Conservation (phyloP, 108 stramenopile genomes). For the Cylindrotheca closterium region DNA sequence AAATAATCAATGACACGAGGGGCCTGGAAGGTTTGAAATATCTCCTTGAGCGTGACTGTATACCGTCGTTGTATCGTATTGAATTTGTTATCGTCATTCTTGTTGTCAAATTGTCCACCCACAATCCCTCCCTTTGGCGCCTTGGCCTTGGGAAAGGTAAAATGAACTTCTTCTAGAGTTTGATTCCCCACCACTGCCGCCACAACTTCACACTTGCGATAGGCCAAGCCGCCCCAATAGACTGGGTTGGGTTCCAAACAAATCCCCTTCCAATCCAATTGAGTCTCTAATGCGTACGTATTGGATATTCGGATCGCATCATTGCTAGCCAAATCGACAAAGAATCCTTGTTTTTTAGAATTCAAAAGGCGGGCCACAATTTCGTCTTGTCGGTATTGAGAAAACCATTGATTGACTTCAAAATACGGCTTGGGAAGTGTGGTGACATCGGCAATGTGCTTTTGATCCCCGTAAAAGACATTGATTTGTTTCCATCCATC, state of each 20-base stretch:
- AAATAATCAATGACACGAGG: conserved; percentile 62
- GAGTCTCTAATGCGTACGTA: conserved; percentile 47
- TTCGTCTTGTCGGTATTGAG: conserved; percentile 51
- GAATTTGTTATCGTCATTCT: conserved; percentile 4
- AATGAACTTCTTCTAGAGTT: conserved; percentile 42
- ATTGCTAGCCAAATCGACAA: conserved; percentile 65
- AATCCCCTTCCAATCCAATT: conserved; percentile 43
- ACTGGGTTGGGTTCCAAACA: conserved; percentile 52
- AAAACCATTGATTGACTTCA: conserved; percentile 36
- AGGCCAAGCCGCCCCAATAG: conserved; percentile 55
- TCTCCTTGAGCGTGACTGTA: conserved; percentile 43
- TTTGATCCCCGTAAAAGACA: conserved; percentile 41
- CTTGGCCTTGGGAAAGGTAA: conserved; percentile 27
- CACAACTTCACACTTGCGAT: conserved; percentile 43
- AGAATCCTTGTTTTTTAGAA: conserved; percentile 43
- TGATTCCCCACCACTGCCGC: conserved; percentile 46
- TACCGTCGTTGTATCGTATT: conserved; percentile 19
- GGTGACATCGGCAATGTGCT: conserved; percentile 15
- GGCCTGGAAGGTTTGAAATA: conserved; percentile 40
- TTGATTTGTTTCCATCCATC: conserved; percentile 52
- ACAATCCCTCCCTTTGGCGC: conserved; percentile 60
- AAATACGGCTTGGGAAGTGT: conserved; percentile 13
- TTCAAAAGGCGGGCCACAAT: conserved; percentile 29
- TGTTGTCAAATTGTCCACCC: conserved; percentile 50
- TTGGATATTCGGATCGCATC: conserved; percentile 47